Conservation (phyloP, 2,329 filamentous ascomycete species). For the Aspergillus transmontanensis region DNA sequence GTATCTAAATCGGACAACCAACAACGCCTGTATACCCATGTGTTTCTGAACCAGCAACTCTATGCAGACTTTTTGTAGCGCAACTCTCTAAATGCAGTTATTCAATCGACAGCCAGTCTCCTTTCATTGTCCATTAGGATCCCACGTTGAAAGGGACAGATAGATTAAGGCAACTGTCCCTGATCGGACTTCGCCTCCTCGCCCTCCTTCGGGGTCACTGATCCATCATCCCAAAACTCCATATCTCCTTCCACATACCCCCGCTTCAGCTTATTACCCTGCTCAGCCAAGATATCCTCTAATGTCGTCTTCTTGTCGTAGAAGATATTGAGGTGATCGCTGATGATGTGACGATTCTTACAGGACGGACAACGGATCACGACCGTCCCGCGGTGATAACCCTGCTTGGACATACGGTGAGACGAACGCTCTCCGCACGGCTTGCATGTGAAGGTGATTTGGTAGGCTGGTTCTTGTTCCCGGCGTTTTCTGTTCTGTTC, state of each 20-base stretch:
- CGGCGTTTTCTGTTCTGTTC: constrained; percentile 41
- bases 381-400: constrained; percentile 87
- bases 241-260: constrained; percentile 81
- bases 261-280: constrained; percentile 73
- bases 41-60: background rate
- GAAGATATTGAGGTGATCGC: constrained; percentile 76
- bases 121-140: background rate
- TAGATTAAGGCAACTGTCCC: constrained; percentile 4
- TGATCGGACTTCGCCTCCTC: constrained; percentile 13
- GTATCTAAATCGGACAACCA: constrained; percentile 14
- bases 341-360: constrained; percentile 85
- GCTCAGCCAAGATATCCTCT: constrained; percentile 45
- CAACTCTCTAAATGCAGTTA: background rate
- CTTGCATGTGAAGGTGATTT: constrained; percentile 89
- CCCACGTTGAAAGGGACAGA: background rate
- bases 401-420: constrained; percentile 88
- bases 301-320: constrained; percentile 45
- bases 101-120: background rate
- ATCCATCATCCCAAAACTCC: constrained; percentile 85
- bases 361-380: constrained; percentile 87
- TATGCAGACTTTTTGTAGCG: background rate
- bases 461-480: constrained; percentile 68
- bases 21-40: constrained; percentile 11
- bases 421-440: constrained; percentile 79
- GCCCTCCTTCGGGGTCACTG: constrained; percentile 35